These are phyloP conservation scores for Cordyceps fumosorosea DNA, from an alignment of 2,329 filamentous ascomycete species.

Conservation along the genomic window DNA sequence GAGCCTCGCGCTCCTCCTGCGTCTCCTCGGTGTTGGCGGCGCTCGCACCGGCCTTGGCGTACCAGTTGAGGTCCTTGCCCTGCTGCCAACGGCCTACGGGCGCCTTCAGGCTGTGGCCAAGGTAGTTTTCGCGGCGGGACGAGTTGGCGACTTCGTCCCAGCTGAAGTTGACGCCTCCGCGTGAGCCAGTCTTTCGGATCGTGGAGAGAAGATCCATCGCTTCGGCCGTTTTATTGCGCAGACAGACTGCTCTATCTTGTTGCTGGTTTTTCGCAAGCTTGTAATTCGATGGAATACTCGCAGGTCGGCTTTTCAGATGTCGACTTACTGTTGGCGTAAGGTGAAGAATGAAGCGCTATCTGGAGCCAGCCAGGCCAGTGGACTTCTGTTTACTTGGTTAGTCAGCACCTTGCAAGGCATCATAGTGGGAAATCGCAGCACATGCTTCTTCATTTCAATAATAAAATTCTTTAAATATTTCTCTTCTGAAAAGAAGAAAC, in stretches of 20 bases:
- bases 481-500: too few species aligned
- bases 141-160: constrained; percentile 92
- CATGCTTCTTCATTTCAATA: too few species aligned
- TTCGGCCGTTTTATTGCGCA: not conserved
- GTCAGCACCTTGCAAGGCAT: too few species aligned
- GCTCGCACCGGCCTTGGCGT: constrained; percentile 49
- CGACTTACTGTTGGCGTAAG: not conserved
- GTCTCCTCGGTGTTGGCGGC: constrained; percentile 47
- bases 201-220: constrained; percentile 88
- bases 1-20: constrained; percentile 49
- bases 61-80: constrained; percentile 60
- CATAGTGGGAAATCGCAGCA: too few species aligned
- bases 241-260: not conserved
- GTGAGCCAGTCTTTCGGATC: constrained; percentile 83
- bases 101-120: constrained; percentile 87
- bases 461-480: too few species aligned
- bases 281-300: not conserved
- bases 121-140: constrained; percentile 78
- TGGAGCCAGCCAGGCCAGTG: too few species aligned
- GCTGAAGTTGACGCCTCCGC: constrained; percentile 91
- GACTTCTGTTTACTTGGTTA: too few species aligned
- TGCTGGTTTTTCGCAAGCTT: not conserved
- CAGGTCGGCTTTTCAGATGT: not conserved
- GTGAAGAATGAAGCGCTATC: not conserved
- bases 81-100: constrained; percentile 91